Evolutionary conservation across 1,139 yeast species (phyloP), one percentile per base, ranked within the genome.

Genomic region (Blastobotrys persicus): DNA sequence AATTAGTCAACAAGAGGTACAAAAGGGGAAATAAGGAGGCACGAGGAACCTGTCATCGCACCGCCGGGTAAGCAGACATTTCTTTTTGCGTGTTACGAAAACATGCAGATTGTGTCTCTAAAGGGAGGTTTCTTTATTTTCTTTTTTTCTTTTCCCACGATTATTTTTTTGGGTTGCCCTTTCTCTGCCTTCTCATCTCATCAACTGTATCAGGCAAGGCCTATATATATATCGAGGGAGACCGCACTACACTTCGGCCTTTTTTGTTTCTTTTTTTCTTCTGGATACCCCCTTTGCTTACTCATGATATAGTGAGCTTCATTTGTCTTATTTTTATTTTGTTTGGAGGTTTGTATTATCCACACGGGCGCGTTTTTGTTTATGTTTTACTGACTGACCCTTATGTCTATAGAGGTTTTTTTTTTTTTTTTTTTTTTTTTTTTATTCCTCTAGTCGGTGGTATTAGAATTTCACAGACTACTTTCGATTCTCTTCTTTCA

Each of bases 251-350:
- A n/a, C n/a, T n/a, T n/a, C n/a, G n/a, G n/a, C n/a, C n/a, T n/a
- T n/a, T n/a, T n/a, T n/a, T n/a, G n/a, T n/a, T 34, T 34, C 17
- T 14, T 34, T 16, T 34, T 6, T 17, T 37, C 19, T 37, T 17
- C 12, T 18, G 26, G 41, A 37, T 19, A 37, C 19, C 41, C 13
- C 12, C 19, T 34, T 34, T 16, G 28, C 41, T 37, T 37, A 26
- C 41, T 19, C 41, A 37, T 37, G 41, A 37, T 19, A 37, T 37
- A 37, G 41, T 17, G 41, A 28, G 28, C 28, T 13, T 3, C n/a
- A n/a, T n/a, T n/a, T n/a, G n/a, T n/a, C n/a, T n/a, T n/a, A n/a
- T n/a, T n/a, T n/a, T n/a, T n/a, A n/a, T n/a, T 37, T 37, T 19
- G 19, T 37, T 17, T 37, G 17, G 41, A 37, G 41, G 41, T 37